Evolutionary conservation across 345 rosid genomes (phyloP).

Genomic region (Populus tremula): DNA sequence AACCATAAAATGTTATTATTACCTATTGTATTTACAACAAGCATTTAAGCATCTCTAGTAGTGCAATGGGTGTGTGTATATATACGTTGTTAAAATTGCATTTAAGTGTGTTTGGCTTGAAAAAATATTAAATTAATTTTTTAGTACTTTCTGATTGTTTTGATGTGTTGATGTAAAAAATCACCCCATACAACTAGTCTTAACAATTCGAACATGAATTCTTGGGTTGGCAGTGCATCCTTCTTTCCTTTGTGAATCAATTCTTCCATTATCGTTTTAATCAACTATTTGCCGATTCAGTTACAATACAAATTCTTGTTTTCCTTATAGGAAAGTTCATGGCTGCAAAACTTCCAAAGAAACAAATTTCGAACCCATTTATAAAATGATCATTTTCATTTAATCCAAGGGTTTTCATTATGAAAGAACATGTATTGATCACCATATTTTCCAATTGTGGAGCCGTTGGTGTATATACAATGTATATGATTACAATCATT

Average conservation of each 20-base stretch:
- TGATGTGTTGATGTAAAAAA: conserved; percentile 1
- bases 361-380: conserved; percentile 19
- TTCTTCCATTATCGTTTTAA: conserved; percentile 38
- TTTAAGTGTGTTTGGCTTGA: too few species aligned
- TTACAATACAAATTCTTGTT: conserved; percentile 38
- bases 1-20: too few species aligned
- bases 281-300: conserved; percentile 16
- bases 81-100: too few species aligned
- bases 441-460: conserved; percentile 43
- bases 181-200: conserved; percentile 29
- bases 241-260: conserved; percentile 35
- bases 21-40: too few species aligned
- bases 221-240: conserved; percentile 31
- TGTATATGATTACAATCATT: conserved; percentile 25
- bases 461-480: conserved; percentile 27
- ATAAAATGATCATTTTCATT: conserved; percentile 43
- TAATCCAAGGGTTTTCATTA: conserved; percentile 49
- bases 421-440: conserved; percentile 48
- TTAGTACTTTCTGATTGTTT: too few species aligned
- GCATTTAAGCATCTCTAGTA: too few species aligned
- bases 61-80: too few species aligned
- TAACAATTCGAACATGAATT: conserved; percentile 48
- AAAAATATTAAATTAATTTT: too few species aligned
- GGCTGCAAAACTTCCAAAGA: conserved; percentile 33
- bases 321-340: conserved; percentile 43